phyloP scores from a whole-genome alignment of 352 stramenopile genomes.

The Phytophthora cactorum region DNA sequence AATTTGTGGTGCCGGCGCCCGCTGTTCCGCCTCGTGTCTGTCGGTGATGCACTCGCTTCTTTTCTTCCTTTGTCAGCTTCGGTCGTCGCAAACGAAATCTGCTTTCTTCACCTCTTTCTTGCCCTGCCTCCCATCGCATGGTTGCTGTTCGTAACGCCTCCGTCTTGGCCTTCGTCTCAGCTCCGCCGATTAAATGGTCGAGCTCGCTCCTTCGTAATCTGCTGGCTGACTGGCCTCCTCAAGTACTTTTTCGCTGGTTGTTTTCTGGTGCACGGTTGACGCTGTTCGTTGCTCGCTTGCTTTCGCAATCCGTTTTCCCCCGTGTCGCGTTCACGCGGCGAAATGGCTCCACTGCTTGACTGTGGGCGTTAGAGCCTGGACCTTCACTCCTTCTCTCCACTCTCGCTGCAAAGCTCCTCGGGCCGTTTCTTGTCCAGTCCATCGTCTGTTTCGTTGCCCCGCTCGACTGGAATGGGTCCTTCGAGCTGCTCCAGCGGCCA shows the following conservation, averaged over 20 bases:
- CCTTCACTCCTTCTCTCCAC: constrained; percentile 21
- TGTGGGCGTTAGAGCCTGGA: constrained; percentile 32
- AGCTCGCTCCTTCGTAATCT: constrained; percentile 26
- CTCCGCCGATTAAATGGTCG: constrained; percentile 23
- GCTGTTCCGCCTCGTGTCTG: constrained; percentile 17
- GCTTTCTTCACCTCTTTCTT: constrained; percentile 21
- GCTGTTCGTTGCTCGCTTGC: constrained; percentile 25
- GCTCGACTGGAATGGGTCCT: constrained; percentile 21
- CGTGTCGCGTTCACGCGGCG: constrained; percentile 36
- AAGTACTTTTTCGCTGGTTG: constrained; percentile 16
- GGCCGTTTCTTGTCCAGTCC: constrained; percentile 43
- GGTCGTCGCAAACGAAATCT: constrained; percentile 38
- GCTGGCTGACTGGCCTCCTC: constrained; percentile 15
- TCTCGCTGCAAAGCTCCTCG: constrained; percentile 12
- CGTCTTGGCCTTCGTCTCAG: constrained; percentile 26
- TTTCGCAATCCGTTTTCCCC: constrained; percentile 30
- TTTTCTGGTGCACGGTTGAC: constrained; percentile 34
- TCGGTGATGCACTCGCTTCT: constrained; percentile 7
- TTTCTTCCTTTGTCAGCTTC: constrained; percentile 17
- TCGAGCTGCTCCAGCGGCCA: constrained; percentile 3
- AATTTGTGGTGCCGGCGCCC: constrained; percentile 7
- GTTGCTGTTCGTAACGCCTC: constrained; percentile 37
- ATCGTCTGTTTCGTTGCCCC: constrained; percentile 36
- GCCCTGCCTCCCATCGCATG: constrained; percentile 25
- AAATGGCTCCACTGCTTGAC: constrained; percentile 32